Percentiles rank a stretch among this genome's conserved stretches.
These are phyloP conservation scores for Mycosphaerella sp. DNA, from an alignment of 2,329 filamentous ascomycete genomes.

Conservation along the genomic window DNA sequence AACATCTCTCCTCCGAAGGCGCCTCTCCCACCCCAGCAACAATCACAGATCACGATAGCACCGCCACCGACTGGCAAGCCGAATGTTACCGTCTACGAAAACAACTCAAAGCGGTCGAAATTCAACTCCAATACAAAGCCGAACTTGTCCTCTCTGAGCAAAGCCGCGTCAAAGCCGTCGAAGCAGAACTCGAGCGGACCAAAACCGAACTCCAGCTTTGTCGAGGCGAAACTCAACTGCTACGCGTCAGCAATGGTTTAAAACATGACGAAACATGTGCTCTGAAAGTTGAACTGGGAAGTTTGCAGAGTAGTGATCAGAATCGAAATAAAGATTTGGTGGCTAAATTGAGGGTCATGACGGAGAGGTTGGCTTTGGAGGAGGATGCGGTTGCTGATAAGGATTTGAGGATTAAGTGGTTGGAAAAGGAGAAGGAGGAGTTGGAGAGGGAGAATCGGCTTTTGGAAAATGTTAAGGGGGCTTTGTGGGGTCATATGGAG, in stretches of 20 bases:
- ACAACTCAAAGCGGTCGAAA: constrained; percentile 5
- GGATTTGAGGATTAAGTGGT: constrained; percentile 9
- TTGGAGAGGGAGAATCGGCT: constrained; percentile 11
- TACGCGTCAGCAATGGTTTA: background rate
- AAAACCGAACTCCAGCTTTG: constrained; percentile 4
- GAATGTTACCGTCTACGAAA: constrained; percentile 7
- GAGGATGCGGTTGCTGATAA: constrained; percentile 6
- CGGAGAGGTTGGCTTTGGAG: constrained; percentile 9
- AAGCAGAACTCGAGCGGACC: background rate
- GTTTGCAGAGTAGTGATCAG: background rate
- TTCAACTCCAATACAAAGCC: constrained; percentile 1
- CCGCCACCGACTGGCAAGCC: constrained; percentile 8
- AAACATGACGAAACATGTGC: constrained; percentile 6
- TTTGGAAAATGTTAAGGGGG: constrained; percentile 12
- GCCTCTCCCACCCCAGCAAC: background rate
- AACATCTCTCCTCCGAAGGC: background rate
- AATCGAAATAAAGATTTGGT: constrained; percentile 6
- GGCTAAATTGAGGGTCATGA: constrained; percentile 3
- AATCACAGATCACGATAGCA: background rate
- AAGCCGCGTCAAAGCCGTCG: background rate
- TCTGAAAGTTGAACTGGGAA: constrained; percentile 3
- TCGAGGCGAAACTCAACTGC: constrained; percentile 4
- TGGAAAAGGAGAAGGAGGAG: constrained; percentile 10
- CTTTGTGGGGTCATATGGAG: constrained; percentile 7
- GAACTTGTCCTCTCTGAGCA: constrained; percentile 1